Percentiles rank a stretch among this genome's conserved stretches.
phyloP scores from a whole-genome alignment of 2,329 filamentous ascomycete species.

The Leptodontidium sp. region DNA sequence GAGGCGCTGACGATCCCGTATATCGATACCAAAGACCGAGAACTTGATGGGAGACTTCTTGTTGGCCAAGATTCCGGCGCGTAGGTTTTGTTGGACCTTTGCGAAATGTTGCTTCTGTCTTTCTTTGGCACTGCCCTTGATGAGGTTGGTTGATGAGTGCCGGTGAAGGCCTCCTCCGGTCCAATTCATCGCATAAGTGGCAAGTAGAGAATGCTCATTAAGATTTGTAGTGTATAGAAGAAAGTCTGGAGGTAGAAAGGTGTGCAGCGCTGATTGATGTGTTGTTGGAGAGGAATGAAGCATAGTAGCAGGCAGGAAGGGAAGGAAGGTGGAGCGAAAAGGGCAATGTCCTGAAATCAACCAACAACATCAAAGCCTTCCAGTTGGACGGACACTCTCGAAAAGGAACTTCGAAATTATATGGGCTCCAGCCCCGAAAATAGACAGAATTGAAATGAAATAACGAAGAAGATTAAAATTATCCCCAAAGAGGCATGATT shows the following conservation, averaged over 20 bases:
- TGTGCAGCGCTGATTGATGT: slow-evolving; percentile 12
- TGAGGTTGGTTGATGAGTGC: slow-evolving; percentile 47
- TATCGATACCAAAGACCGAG: slow-evolving; percentile 32
- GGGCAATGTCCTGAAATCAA: background rate
- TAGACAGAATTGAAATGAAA: too few relatives aligned
- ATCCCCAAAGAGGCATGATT: background rate
- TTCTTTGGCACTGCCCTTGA: slow-evolving; percentile 47
- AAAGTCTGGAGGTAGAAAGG: slow-evolving; percentile 9
- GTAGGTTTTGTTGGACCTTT: slow-evolving; percentile 49
- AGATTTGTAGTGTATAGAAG: background rate
- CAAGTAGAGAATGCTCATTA: slow-evolving; percentile 16
- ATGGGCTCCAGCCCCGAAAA: too few relatives aligned
- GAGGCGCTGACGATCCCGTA: slow-evolving; percentile 22
- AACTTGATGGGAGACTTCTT: slow-evolving; percentile 46
- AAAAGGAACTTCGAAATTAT: background rate
- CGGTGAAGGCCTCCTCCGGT: slow-evolving; percentile 57
- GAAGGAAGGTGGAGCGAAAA: background rate
- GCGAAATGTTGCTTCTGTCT: slow-evolving; percentile 59
- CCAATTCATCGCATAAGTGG: slow-evolving; percentile 55
- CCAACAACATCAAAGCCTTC: background rate
- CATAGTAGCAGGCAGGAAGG: background rate
- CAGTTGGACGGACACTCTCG: too few relatives aligned
- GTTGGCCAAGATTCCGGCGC: slow-evolving; percentile 35
- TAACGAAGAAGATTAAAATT: background rate
- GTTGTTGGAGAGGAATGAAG: background rate